These are phyloP conservation scores for Pholiota adiposa DNA, from an alignment of 1,284 basidiomycete species.

Conservation along the genomic window DNA sequence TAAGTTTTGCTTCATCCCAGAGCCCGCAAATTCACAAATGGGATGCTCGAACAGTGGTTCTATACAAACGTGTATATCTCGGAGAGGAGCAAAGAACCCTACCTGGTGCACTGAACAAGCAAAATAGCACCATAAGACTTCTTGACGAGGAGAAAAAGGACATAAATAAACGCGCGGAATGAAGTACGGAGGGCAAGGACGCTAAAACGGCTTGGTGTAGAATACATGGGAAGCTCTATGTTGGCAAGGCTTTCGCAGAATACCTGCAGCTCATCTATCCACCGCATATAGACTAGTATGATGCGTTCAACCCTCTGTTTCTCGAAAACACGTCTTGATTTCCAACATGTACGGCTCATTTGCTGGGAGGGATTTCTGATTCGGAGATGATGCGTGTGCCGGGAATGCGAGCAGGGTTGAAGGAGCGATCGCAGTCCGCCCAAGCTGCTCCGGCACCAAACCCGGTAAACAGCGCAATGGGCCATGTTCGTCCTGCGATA, in stretches of 20 bases:
- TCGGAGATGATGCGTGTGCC: conserved; percentile 79
- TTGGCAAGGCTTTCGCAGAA: conserved; percentile 3
- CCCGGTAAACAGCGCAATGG: conserved; percentile 91
- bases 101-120: conserved; percentile 20
- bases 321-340: background rate
- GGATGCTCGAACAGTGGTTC: conserved; percentile 47
- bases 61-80: conserved; percentile 68
- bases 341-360: conserved; percentile 7
- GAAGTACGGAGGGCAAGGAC: background rate
- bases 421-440: conserved; percentile 95
- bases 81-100: conserved; percentile 59
- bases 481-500: conserved; percentile 90
- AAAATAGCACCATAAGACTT: conserved; percentile 21
- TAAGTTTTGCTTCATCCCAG: conserved; percentile 19
- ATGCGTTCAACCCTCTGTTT: background rate
- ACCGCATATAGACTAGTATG: background rate
- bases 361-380: conserved; percentile 30
- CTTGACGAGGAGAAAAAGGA: conserved; percentile 21
- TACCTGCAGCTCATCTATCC: conserved; percentile 3
- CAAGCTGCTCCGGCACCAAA: conserved; percentile 90
- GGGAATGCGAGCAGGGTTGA: conserved; percentile 93
- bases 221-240: conserved; percentile 4
- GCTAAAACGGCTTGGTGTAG: background rate
- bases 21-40: background rate
- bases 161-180: conserved; percentile 2